Evolutionary conservation across 2,329 filamentous ascomycete genomes (phyloP).

Genomic region (Fusarium irregulare): DNA sequence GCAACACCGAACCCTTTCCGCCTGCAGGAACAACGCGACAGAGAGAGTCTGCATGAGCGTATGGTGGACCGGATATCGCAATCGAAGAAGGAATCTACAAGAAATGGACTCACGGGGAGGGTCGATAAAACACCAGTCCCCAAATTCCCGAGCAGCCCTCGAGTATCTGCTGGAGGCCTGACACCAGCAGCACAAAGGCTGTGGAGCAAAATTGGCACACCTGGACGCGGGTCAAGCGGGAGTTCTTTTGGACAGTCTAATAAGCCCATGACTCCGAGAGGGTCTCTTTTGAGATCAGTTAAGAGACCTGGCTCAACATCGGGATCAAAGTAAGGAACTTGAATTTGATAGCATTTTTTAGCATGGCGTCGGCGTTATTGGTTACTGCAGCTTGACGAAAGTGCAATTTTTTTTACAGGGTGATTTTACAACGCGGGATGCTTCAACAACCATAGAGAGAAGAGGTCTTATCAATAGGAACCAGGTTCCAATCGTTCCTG

Average conservation of each 20-base stretch:
- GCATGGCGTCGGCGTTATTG: slow-evolving; percentile 5
- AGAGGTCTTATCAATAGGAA: background rate
- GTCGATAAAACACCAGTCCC: slow-evolving; percentile 72
- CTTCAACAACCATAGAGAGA: background rate
- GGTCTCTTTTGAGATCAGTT: slow-evolving; percentile 54
- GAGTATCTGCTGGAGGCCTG: slow-evolving; percentile 63
- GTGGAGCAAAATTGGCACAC: slow-evolving; percentile 69
- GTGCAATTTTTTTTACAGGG: background rate
- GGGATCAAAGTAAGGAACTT: slow-evolving; percentile 11
- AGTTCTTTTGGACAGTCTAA: slow-evolving; percentile 53
- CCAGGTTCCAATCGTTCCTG: background rate
- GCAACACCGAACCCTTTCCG: slow-evolving; percentile 84
- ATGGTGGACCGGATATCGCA: slow-evolving; percentile 87
- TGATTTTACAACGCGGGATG: background rate
- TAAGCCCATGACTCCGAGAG: slow-evolving; percentile 54
- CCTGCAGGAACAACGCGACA: slow-evolving; percentile 76
- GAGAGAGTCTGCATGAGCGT: slow-evolving; percentile 84
- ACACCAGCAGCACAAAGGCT: slow-evolving; percentile 81
- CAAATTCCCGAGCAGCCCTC: slow-evolving; percentile 74
- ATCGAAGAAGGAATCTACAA: slow-evolving; percentile 73
- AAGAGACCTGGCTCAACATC: slow-evolving; percentile 44
- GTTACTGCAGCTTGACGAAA: background rate
- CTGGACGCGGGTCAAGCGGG: slow-evolving; percentile 50
- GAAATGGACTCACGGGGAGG: slow-evolving; percentile 69
- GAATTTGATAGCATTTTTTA: background rate